phyloP scores from a whole-genome alignment of 257 asterid genomes.

The Pogostemon cablin region DNA sequence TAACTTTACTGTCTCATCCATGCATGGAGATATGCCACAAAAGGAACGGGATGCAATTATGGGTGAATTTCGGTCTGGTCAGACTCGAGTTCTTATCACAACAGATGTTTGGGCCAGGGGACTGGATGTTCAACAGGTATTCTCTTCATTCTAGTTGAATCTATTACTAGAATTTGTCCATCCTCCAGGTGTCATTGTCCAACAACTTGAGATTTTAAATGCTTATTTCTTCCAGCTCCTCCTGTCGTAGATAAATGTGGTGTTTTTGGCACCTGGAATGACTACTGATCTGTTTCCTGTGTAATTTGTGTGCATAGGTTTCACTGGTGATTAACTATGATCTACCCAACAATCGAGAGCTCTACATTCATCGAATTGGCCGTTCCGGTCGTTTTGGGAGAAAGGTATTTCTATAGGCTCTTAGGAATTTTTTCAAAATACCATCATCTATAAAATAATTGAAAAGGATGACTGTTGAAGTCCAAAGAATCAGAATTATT shows the following conservation, averaged over 20 bases:
- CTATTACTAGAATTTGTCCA: slow-evolving; percentile 9
- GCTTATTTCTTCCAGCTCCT: background rate
- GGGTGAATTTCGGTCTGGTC: slow-evolving; percentile 80
- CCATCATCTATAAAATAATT: background rate
- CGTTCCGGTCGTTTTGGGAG: slow-evolving; percentile 97
- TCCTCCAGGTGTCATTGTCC: background rate
- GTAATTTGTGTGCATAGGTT: slow-evolving; percentile 48
- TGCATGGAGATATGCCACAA: slow-evolving; percentile 99
- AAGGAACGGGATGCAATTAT: slow-evolving; percentile 91
- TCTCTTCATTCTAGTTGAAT: background rate
- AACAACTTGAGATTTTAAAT: background rate
- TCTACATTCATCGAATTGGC: slow-evolving; percentile 92
- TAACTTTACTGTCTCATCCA: slow-evolving; percentile 88
- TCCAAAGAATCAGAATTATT: too few species aligned
- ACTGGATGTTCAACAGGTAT: slow-evolving; percentile 95
- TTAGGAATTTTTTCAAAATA: background rate
- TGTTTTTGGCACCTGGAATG: background rate
- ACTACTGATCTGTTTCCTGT: slow-evolving; percentile 22
- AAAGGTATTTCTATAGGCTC: slow-evolving; percentile 63
- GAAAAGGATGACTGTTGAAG: background rate
- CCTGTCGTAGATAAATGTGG: background rate
- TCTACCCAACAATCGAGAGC: slow-evolving; percentile 94
- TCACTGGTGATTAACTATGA: slow-evolving; percentile 91
- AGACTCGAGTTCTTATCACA: slow-evolving; percentile 90
- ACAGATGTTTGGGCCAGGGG: slow-evolving; percentile 99